Percentiles rank a stretch among this genome's conserved stretches.
Evolutionary conservation across 331 rosid species (phyloP).

Genomic region (Prunus yedoensis): DNA sequence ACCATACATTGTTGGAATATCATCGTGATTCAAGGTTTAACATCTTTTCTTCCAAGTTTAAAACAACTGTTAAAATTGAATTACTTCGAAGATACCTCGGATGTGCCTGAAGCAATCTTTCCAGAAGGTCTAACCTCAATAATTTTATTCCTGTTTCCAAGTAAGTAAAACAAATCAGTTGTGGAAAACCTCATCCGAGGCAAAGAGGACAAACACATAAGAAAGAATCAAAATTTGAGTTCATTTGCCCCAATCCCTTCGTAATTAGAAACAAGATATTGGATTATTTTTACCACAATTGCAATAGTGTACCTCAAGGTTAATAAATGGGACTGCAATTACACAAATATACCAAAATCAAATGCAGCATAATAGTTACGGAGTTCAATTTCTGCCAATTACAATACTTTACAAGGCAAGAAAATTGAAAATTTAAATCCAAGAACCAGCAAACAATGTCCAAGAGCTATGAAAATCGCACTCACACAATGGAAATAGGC

Average conservation of each 20-base stretch:
- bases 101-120: slow-evolving; percentile 73
- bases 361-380: background rate
- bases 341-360: background rate
- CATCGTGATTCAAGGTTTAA: background rate
- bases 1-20: slow-evolving; percentile 3
- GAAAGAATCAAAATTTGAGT: background rate
- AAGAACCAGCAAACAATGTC: background rate
- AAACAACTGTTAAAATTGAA: slow-evolving; percentile 6
- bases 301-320: background rate
- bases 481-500: slow-evolving; percentile 43
- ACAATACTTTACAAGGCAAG: background rate
- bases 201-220: background rate
- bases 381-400: background rate
- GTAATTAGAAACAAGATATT: background rate
- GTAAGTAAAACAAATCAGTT: slow-evolving; percentile 27
- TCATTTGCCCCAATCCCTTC: background rate
- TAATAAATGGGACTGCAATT: background rate
- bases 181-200: background rate
- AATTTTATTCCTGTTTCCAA: slow-evolving; percentile 71
- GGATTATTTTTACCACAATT: background rate
- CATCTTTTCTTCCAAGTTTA: slow-evolving; percentile 8
- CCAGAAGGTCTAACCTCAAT: slow-evolving; percentile 71
- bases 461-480: background rate
- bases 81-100: slow-evolving; percentile 56
- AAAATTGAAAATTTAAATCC: background rate